Base-by-base conservation (phyloP, 1,284 basidiomycete genomes). In the Pseudozyma sp. region DNA sequence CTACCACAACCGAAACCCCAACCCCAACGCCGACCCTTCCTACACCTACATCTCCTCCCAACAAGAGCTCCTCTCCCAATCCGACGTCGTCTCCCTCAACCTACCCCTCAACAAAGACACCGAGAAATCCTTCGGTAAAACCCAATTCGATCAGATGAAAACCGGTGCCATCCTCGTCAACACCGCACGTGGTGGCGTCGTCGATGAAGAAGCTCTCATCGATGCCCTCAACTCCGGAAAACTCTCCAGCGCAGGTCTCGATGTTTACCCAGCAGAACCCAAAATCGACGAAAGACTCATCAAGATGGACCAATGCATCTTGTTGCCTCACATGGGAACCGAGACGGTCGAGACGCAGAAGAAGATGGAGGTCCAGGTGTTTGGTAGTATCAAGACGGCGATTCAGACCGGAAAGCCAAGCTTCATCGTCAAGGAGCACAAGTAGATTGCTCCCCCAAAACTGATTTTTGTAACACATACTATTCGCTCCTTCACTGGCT, bases 221-320 rank as follows among this genome's bases (percentile, higher is more conserved):
- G 53, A 62, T 2, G 80, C 80, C 1, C 63, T 81, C 29, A 60
- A 77, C 42, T 54, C 56, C 10, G 72, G 67, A 30, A 61, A 46
- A 45, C 70, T 71, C 51, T 53, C 59, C 80, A 94, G 92, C 24
- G 77, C 92, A n/a, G 94, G 94, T n/a, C 87, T 97, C 34, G 94
- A 97, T 78, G 94, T 96, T 39, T 97, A 89, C 87, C 71, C 71
- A 14, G 71, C 61, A 11, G 72, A 75, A 34, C 72, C 72, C 16
- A 63, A 69, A 39, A 70, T 70, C 53, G 72, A 75, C 58, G 46
- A 64, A 16, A 42, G 72, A 7, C 54, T 75, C 7, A 47, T 75
- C 42, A 56, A 60, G 52, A 75, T 75, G 72, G 67, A 67, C 57
- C 49, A 75, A 44, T 63, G 57, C 63, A 54, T 67, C 40, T 48